Base-by-base conservation (phyloP, 1,284 basidiomycete species). In the Microbotryum intermedium region DNA sequence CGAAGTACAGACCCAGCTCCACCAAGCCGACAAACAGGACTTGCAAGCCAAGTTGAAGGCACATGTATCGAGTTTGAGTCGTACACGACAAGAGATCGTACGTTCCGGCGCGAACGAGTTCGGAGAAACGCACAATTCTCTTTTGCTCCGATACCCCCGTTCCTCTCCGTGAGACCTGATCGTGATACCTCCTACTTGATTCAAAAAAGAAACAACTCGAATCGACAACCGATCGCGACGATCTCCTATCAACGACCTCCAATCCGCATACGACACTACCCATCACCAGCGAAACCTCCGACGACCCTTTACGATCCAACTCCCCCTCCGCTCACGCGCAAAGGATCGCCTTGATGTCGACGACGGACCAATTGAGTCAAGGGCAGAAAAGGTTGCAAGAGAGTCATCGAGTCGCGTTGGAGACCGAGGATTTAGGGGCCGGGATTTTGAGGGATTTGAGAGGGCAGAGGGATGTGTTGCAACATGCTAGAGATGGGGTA, bases 381-480 rank as follows among this genome's bases (percentile, higher is more conserved):
- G 74, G 76, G 1, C 72, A 72, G 1, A 81, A 84, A 64, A 80
- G 95, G 50, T 76, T 99, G 55, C 84, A 91, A 68, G 91, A 95
- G 65, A 90, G 88, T 21, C 90, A 97, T 66, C 81, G 91, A 25
- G 83, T 98, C 50, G 94, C 94, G 8, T 78, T 98, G 28, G 93
- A 98, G 79, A 97, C 95, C 10, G 95, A 98, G 76, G 85, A 90
- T 70, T 85, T 97, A 43, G 95, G 95, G 11, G 85, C 91, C 16
- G 91, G 91, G 69, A 97, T 99, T 71, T 74, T 99, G 64, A 76
- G 85, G 70, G 91, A 88, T 72, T 78, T 99, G 64, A 78, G 91
- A 54, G 79, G 81, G 3, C 95, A 99, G 77, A 77, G 95, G 65
- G 95, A 97, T 74, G 92, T 94, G 77, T 93, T 98, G 67, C 88